Conservation (phyloP, 495 filamentous ascomycete genomes). For the Podospora comata region DNA sequence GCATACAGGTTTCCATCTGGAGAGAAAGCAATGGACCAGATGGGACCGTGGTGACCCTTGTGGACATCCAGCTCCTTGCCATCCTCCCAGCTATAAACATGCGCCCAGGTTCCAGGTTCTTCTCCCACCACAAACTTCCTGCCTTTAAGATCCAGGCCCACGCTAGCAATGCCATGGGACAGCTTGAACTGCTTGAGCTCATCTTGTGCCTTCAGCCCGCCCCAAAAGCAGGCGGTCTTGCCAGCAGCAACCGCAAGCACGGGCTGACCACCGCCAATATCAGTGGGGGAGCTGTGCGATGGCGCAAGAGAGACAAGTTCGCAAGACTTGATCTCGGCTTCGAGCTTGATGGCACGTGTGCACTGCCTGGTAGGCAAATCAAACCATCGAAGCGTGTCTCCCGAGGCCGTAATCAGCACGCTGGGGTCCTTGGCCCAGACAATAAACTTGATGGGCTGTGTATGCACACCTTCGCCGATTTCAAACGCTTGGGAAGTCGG, state of each 20-base stretch:
- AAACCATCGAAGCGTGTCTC: conserved; percentile 91
- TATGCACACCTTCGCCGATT: conserved; percentile 78
- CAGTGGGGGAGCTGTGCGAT: conserved; percentile 38
- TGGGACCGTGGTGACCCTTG: conserved; percentile 95
- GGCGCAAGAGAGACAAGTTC: conserved; percentile 66
- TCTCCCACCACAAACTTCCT: conserved; percentile 84
- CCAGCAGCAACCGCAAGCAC: conserved; percentile 71
- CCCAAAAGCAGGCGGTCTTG: conserved; percentile 89
- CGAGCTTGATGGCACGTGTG: conserved; percentile 67
- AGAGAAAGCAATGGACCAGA: conserved; percentile 92
- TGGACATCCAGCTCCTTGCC: conserved; percentile 82
- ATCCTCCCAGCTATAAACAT: conserved; percentile 82
- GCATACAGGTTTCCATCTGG: conserved; percentile 94
- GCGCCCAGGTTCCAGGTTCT: conserved; percentile 87
- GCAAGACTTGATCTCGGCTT: conserved; percentile 84
- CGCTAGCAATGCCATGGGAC: conserved; percentile 80
- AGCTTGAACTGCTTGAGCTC: conserved; percentile 75
- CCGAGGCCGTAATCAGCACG: conserved; percentile 83
- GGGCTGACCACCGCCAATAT: conserved; percentile 53
- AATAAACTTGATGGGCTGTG: conserved; percentile 86
- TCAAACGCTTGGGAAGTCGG: conserved; percentile 64
- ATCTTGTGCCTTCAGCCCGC: conserved; percentile 63
- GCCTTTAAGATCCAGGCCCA: conserved; percentile 76
- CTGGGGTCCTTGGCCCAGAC: conserved; percentile 88
- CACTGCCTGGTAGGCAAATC: conserved; percentile 73